Evolutionary conservation across 1,284 basidiomycete genomes (phyloP), one percentile per base, ranked within the genome.

Genomic region (Pseudozyma flocculosa): DNA sequence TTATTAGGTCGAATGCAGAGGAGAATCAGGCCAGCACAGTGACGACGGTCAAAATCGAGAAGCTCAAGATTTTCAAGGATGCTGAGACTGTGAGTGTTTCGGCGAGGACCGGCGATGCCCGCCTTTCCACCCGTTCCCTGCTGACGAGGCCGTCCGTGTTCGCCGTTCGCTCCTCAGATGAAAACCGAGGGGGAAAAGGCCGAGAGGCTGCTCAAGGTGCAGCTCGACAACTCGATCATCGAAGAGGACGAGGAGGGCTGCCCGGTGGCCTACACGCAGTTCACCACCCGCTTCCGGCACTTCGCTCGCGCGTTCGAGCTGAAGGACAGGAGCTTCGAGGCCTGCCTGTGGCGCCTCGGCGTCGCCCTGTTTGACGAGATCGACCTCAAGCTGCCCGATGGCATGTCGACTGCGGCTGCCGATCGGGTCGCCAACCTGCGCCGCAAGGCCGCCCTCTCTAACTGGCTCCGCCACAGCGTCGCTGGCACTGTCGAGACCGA

Each of bases 301-400:
- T 92, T 94, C 71, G 82, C 85, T 2, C 79, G 83, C 2, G 81
- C 89, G 17, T 94, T 92, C 76, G 84, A 88, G 11, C 73, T 85
- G 21, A 85, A 85, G 38, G 89, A 94, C 71, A 82, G 83, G 17
- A 86, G 88, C 0, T 70, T 72, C 30, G 72, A 71, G 45, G 65
- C 91, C 1, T 84, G 84, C 14, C 78, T 96, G 23, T 97, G 93
- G 82, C 86, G 88, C 22, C 84, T 98, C 0, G 92, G 91, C 7
- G 84, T 85, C n/a, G 90, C 91, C 0, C 82, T 98, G 0, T 98
- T 97, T 73, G 95, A 98, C 79, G 83, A 84, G 63, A 80, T 85
- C 49, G 83, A 85, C 26, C 82, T 94, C 30, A 82, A 85, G 39
- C 81, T 90, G n/a, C 84, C 84, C 10, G 80, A 83, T 2, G 82